phyloP scores from a whole-genome alignment of 2,329 filamentous ascomycete genomes.

The Chaetomium sp. region DNA sequence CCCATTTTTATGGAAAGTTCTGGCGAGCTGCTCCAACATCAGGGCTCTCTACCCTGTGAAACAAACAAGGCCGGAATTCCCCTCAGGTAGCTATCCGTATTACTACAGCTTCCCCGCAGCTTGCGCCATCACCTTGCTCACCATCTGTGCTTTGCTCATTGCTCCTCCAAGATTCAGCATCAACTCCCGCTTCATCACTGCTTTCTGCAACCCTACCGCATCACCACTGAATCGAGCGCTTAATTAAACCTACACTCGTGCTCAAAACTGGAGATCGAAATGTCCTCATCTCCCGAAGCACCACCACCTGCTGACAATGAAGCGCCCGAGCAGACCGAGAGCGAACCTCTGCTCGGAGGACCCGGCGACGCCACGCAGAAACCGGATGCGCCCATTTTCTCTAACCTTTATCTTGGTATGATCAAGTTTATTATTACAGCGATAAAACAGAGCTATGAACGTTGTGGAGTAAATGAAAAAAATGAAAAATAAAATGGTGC shows the following conservation, averaged over 20 bases:
- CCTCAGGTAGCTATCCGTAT: background rate
- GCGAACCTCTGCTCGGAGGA: conserved; percentile 39
- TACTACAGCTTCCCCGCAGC: background rate
- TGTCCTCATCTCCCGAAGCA: conserved; percentile 8
- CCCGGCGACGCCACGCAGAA: conserved; percentile 49
- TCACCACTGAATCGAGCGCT: background rate
- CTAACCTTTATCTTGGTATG: conserved; percentile 71
- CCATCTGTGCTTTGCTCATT: background rate
- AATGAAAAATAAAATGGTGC: too few relatives aligned
- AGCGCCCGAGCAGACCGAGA: conserved; percentile 26
- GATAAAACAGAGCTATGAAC: too few relatives aligned
- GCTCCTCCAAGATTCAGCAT: background rate
- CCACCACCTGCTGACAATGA: background rate
- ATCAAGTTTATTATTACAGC: too few relatives aligned
- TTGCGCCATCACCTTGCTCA: background rate
- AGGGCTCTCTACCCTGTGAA: too few relatives aligned
- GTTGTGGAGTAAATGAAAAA: too few relatives aligned
- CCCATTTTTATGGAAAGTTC: too few relatives aligned
- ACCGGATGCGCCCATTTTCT: conserved; percentile 54
- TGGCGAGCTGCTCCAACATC: too few relatives aligned
- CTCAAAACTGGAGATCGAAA: background rate
- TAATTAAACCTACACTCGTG: background rate
- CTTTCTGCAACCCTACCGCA: background rate
- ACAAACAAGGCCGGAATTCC: background rate
- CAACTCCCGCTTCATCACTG: background rate